Percentiles rank a stretch among this genome's conserved stretches.
Evolutionary conservation across 306 rosid genomes (phyloP).

Genomic region (Cicer yamashitae): DNA sequence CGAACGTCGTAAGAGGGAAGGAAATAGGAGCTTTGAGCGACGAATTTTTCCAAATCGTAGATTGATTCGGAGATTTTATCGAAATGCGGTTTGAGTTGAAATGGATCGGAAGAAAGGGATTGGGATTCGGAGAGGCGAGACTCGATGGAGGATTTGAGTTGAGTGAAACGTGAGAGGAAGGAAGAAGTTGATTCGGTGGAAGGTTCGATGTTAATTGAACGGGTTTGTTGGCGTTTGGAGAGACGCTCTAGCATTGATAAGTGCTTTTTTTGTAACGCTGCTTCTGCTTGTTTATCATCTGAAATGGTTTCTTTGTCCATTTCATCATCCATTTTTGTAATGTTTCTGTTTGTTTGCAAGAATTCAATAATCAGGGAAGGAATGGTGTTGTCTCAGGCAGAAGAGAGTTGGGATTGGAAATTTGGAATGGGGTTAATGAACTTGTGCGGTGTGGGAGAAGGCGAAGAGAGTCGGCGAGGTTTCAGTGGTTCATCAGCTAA

Average conservation of each 20-base stretch:
- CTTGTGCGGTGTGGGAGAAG: constrained; percentile 58
- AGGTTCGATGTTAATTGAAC: constrained; percentile 52
- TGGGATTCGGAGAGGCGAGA: constrained; percentile 56
- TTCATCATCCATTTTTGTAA: constrained; percentile 39
- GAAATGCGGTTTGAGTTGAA: constrained; percentile 59
- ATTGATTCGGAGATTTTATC: constrained; percentile 67
- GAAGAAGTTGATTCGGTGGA: constrained; percentile 65
- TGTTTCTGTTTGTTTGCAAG: no score
- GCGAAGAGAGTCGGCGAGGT: constrained; percentile 62
- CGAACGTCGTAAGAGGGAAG: constrained; percentile 84
- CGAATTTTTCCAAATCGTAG: constrained; percentile 75
- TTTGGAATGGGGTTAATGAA: constrained; percentile 83
- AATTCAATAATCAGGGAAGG: no score
- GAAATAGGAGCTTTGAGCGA: constrained; percentile 76
- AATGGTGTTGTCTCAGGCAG: constrained; percentile 42
- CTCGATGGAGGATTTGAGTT: constrained; percentile 61
- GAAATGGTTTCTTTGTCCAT: neutral
- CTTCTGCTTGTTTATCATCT: constrained; percentile 12
- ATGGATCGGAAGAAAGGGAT: constrained; percentile 43
- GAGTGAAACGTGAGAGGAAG: constrained; percentile 64
- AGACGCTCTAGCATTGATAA: constrained; percentile 76
- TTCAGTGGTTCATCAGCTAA: constrained; percentile 56
- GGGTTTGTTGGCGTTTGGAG: constrained; percentile 69
- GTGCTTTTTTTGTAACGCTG: constrained; percentile 67
- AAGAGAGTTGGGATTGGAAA: constrained; percentile 83